phyloP scores from a whole-genome alignment of 345 rosid species.

The Citrus medica region DNA sequence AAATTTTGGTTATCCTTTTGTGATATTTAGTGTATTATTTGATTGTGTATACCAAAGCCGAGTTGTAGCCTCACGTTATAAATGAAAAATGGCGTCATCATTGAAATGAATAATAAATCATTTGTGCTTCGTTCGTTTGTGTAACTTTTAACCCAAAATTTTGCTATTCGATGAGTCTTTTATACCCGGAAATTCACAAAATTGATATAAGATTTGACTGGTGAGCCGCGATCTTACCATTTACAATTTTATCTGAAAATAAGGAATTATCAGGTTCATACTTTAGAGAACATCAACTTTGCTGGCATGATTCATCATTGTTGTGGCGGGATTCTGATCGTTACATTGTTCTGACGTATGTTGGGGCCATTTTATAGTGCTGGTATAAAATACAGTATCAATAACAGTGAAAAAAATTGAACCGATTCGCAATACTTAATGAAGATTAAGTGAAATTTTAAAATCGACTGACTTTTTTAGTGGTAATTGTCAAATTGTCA shows the following conservation, averaged over 20 bases:
- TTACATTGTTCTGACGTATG: no score
- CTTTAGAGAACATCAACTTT: neutral
- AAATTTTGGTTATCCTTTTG: conserved; percentile 5
- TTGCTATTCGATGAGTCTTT: neutral
- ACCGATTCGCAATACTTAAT: no score
- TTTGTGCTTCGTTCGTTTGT: neutral
- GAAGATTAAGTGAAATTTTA: no score
- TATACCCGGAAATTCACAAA: neutral
- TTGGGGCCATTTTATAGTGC: no score
- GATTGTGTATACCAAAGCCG: neutral
- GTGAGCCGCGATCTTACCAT: neutral
- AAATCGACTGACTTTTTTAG: no score
- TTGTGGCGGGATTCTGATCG: no score
- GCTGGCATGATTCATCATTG: no score
- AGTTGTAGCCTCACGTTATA: neutral
- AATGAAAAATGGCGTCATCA: neutral
- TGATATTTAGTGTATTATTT: neutral
- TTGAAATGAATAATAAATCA: neutral
- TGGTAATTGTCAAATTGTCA: no score
- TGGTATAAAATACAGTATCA: no score
- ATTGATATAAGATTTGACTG: neutral
- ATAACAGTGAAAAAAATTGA: no score
- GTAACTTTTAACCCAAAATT: neutral
- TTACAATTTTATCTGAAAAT: no score
- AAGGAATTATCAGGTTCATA: neutral